Evolutionary conservation across 352 stramenopile species (phyloP).

Genomic region (Phytopythium ostracodes): DNA sequence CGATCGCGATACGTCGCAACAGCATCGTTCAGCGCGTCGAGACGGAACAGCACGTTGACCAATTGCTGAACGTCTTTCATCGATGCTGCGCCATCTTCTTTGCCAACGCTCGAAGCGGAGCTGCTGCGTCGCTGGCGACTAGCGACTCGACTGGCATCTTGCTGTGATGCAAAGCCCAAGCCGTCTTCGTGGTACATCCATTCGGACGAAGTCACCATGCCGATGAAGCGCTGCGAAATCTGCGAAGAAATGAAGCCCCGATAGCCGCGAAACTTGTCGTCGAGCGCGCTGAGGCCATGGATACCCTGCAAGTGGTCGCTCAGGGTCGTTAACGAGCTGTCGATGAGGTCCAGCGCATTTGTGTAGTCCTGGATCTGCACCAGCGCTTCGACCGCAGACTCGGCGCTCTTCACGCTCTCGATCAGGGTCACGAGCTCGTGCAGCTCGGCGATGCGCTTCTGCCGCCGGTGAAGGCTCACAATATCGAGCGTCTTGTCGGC

Average conservation of each 20-base stretch:
- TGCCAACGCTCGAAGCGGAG: slow-evolving; percentile 13
- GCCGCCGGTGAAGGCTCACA: slow-evolving; percentile 76
- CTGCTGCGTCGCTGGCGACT: slow-evolving; percentile 2
- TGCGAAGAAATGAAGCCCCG: slow-evolving; percentile 64
- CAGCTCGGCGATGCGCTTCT: slow-evolving; percentile 78
- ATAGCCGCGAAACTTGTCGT: slow-evolving; percentile 77
- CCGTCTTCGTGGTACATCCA: slow-evolving; percentile 79
- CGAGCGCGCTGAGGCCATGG: slow-evolving; percentile 62
- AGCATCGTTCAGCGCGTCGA: slow-evolving; percentile 68
- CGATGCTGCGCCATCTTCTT: slow-evolving; percentile 32
- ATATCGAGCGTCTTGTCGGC: slow-evolving; percentile 86
- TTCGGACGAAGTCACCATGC: slow-evolving; percentile 71
- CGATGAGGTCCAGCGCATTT: slow-evolving; percentile 73
- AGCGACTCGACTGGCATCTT: neutral
- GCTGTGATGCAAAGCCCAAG: neutral
- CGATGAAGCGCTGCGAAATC: slow-evolving; percentile 80
- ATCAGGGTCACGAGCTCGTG: slow-evolving; percentile 83
- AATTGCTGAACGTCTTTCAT: slow-evolving; percentile 42
- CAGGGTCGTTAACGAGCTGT: slow-evolving; percentile 60
- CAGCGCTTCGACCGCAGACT: slow-evolving; percentile 76
- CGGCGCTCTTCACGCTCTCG: slow-evolving; percentile 80
- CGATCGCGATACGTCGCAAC: slow-evolving; percentile 76
- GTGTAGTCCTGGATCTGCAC: slow-evolving; percentile 85
- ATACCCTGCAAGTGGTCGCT: slow-evolving; percentile 75
- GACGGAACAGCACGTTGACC: slow-evolving; percentile 68